These are phyloP conservation scores for Dioscorea dumetorum DNA, from an alignment of 106 monocot genomes.

Conservation along the genomic window DNA sequence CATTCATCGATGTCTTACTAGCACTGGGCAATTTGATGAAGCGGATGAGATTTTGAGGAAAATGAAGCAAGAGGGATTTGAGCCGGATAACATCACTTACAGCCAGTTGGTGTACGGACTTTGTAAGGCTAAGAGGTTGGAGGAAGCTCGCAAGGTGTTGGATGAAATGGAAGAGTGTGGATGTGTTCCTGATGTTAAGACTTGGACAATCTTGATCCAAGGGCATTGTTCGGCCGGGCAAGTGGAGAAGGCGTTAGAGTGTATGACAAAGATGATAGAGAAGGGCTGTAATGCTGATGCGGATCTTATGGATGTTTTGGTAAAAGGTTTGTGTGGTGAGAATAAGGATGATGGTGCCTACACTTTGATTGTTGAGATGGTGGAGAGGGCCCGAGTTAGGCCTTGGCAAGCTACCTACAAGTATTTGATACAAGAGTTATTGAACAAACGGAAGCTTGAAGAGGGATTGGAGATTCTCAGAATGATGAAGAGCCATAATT, in stretches of 20 bases:
- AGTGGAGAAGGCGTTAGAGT: conserved; percentile 52
- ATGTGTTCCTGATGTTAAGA: conserved; percentile 80
- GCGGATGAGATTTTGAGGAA: conserved; percentile 55
- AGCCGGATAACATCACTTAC: conserved; percentile 89
- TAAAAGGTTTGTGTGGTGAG: conserved; percentile 56
- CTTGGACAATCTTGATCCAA: conserved; percentile 85
- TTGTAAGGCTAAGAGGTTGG: conserved; percentile 64
- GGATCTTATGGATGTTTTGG: conserved; percentile 63
- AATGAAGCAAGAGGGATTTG: conserved; percentile 62
- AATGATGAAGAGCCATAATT: conserved; percentile 63
- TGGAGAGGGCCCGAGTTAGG: conserved; percentile 32
- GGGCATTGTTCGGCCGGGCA: conserved; percentile 59
- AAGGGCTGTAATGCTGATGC: conserved; percentile 48
- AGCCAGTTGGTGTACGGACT: conserved; percentile 89
- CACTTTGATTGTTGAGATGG: conserved; percentile 51
- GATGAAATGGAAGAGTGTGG: conserved; percentile 59
- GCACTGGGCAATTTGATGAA: conserved; percentile 55
- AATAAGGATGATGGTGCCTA: conserved; percentile 32
- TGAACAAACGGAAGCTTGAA: conserved; percentile 48
- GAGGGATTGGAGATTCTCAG: conserved; percentile 57
- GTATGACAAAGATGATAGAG: conserved; percentile 58
- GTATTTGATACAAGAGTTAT: conserved; percentile 51
- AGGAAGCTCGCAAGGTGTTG: conserved; percentile 69
- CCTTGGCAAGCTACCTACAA: conserved; percentile 86
- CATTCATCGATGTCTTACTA: conserved; percentile 79